These are phyloP conservation scores for Lactuca saligna DNA, from an alignment of 129 eudicot genomes.

Conservation along the genomic window DNA sequence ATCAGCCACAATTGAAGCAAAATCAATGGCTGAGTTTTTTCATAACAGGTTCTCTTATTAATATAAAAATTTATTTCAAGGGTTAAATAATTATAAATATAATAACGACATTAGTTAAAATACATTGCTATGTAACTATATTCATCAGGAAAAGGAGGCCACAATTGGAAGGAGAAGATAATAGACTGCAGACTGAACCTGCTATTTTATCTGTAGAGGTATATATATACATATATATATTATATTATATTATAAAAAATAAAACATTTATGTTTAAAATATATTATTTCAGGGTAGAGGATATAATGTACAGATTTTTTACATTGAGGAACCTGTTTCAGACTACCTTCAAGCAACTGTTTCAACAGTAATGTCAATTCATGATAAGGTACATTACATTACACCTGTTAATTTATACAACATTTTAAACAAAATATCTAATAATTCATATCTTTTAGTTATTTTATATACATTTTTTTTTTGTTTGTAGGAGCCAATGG, in stretches of 20 bases:
- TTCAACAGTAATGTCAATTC: conserved; percentile 78
- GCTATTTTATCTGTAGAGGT: conserved; percentile 99
- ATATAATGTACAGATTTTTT: conserved; percentile 68
- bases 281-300: conserved; percentile 81
- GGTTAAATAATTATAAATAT: not conserved
- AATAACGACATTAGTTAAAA: not conserved
- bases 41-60: conserved; percentile 52
- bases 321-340: conserved; percentile 85
- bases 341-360: conserved; percentile 90
- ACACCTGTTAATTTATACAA: conserved; percentile 2
- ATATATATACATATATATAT: conserved; percentile 9
- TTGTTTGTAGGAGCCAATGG: conserved; percentile 67
- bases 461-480: not conserved
- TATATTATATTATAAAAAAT: not conserved
- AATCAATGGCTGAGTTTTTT: conserved; percentile 81
- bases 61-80: conserved; percentile 3
- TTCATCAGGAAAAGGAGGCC: conserved; percentile 57
- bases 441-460: not conserved
- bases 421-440: not conserved
- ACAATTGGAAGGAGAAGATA: conserved; percentile 46
- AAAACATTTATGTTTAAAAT: conserved; percentile 7
- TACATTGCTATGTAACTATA: conserved; percentile 11
- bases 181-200: conserved; percentile 61
- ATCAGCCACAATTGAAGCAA: conserved; percentile 96
- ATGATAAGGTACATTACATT: conserved; percentile 78